Conservation (phyloP, 192 early-diverging fungal species). For the Cladochytrium replicatum region DNA sequence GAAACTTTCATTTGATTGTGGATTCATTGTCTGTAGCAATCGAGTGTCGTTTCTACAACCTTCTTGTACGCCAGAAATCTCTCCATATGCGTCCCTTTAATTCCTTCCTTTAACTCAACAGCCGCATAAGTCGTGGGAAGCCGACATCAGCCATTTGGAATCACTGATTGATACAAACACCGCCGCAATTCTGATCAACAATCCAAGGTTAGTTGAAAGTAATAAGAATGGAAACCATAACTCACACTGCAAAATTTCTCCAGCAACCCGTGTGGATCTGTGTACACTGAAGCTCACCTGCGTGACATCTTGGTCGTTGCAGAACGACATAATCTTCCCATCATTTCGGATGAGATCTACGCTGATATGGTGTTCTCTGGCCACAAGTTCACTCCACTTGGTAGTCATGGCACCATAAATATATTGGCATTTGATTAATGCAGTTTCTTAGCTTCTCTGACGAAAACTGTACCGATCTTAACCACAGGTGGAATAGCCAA, state of each 20-base stretch:
- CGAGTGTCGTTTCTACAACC: conserved; percentile 70
- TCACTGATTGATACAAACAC: conserved; percentile 74
- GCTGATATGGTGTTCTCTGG: conserved; percentile 72
- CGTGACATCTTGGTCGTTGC: conserved; percentile 52
- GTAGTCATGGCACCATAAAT: too few relatives aligned
- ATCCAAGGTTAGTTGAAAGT: too few relatives aligned
- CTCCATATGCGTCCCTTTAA: too few relatives aligned
- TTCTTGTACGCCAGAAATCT: too few relatives aligned
- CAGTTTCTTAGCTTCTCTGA: conserved; percentile 60
- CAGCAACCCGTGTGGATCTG: conserved; percentile 87
- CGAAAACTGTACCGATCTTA: conserved; percentile 71
- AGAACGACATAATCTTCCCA: conserved; percentile 63
- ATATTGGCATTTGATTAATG: too few relatives aligned
- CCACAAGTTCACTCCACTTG: conserved; percentile 24
- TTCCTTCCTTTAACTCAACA: conserved; percentile 21
- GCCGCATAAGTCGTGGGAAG: conserved; percentile 75
- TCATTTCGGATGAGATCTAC: conserved; percentile 89
- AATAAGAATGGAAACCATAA: too few relatives aligned
- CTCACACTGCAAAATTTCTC: too few relatives aligned
- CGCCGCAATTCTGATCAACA: conserved; percentile 73
- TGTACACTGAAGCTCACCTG: conserved; percentile 64
- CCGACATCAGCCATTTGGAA: conserved; percentile 69
- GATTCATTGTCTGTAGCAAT: conserved; percentile 23
- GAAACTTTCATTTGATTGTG: background rate
- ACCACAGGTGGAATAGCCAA: conserved; percentile 80